These are phyloP conservation scores for Metarhizium brunneum DNA, from an alignment of 2,329 filamentous ascomycete species.

Conservation along the genomic window DNA sequence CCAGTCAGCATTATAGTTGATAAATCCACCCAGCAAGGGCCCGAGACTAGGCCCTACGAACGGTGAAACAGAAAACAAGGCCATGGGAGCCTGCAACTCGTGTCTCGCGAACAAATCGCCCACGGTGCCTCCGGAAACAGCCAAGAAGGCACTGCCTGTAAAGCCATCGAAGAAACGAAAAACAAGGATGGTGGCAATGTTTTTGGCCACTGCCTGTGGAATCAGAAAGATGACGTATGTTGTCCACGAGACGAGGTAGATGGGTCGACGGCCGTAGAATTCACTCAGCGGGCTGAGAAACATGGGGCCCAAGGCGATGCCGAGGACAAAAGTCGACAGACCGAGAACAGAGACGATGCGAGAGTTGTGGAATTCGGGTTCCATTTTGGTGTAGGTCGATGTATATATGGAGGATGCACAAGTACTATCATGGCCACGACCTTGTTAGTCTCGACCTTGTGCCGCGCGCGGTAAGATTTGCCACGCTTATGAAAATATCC, in stretches of 20 bases:
- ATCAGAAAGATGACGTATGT: conserved; percentile 74
- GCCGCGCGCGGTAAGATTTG: too few relatives aligned
- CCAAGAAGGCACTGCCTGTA: conserved; percentile 57
- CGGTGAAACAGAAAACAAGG: conserved; percentile 61
- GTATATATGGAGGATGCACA: conserved; percentile 86
- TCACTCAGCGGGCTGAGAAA: conserved; percentile 56
- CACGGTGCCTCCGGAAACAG: conserved; percentile 76
- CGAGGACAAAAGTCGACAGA: conserved; percentile 73
- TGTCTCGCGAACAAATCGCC: conserved; percentile 65
- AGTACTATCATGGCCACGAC: conserved; percentile 42
- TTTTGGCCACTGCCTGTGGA: conserved; percentile 70
- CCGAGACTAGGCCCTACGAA: conserved; percentile 54
- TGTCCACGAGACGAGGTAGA: conserved; percentile 67
- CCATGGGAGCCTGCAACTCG: conserved; percentile 72
- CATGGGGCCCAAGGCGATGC: conserved; percentile 55
- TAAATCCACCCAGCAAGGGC: conserved; percentile 65
- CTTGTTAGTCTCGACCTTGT: neutral
- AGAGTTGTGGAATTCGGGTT: conserved; percentile 62
- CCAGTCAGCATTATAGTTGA: conserved; percentile 68
- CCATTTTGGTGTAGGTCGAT: conserved; percentile 68
- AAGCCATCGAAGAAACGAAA: conserved; percentile 70
- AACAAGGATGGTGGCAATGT: conserved; percentile 72
- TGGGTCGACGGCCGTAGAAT: conserved; percentile 74
- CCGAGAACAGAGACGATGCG: conserved; percentile 69
- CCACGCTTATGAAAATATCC: too few relatives aligned